These are phyloP conservation scores for peach (Prunus persica) DNA, from an alignment of 306 rosid species.

Conservation along the genomic window DNA sequence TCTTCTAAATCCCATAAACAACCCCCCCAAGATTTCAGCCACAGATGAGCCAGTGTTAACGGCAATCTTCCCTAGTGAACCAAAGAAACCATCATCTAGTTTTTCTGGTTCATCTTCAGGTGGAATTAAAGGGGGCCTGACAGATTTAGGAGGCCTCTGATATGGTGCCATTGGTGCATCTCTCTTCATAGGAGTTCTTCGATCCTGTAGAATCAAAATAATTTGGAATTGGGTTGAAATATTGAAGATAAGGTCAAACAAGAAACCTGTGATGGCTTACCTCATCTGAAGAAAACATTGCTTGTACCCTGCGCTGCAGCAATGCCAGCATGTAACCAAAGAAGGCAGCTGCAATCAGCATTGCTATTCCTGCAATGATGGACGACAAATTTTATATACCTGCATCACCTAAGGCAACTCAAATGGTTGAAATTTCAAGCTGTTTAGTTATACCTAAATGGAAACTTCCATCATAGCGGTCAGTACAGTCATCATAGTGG, in stretches of 20 bases:
- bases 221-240: background rate
- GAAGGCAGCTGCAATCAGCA: constrained; percentile 66
- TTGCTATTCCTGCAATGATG: constrained; percentile 58
- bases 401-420: constrained; percentile 19
- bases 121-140: constrained; percentile 82
- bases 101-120: constrained; percentile 66
- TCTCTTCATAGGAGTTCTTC: constrained; percentile 42
- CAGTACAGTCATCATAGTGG: constrained; percentile 65
- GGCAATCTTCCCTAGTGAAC: constrained; percentile 78
- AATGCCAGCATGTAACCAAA: constrained; percentile 91
- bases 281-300: constrained; percentile 70
- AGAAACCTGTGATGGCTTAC: constrained; percentile 36
- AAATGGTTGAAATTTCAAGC: constrained; percentile 3
- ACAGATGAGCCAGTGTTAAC: constrained; percentile 67
- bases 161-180: constrained; percentile 50
- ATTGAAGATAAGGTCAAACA: background rate
- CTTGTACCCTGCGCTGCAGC: constrained; percentile 63
- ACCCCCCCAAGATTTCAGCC: constrained; percentile 54
- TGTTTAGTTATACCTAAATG: constrained; percentile 55
- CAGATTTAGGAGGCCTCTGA: constrained; percentile 61
- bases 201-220: constrained; percentile 42
- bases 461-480: constrained; percentile 50
- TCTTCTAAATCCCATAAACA: constrained; percentile 63
- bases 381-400: constrained; percentile 5
- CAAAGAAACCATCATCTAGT: constrained; percentile 80